These are phyloP conservation scores for Ascochyta lentis DNA, from an alignment of 2,329 filamentous ascomycete species.

Conservation along the genomic window DNA sequence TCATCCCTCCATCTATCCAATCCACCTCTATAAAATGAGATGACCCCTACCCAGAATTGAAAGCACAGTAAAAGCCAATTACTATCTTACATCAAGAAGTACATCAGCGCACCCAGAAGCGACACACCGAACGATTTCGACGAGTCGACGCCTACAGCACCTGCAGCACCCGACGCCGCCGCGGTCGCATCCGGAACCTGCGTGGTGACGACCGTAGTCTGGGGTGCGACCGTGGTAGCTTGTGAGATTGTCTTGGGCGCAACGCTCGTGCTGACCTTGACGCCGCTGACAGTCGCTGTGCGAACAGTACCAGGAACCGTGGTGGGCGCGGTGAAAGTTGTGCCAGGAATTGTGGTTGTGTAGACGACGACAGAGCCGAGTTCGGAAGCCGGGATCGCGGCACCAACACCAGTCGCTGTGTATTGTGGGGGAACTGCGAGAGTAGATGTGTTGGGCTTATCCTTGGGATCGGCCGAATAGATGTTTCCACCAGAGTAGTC, in stretches of 20 bases:
- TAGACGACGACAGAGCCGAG: slow-evolving; percentile 50
- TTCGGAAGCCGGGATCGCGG: slow-evolving; percentile 54
- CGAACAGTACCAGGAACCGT: slow-evolving; percentile 28
- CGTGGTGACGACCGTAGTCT: slow-evolving; percentile 29
- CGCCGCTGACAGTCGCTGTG: slow-evolving; percentile 26
- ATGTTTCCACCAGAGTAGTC: slow-evolving; percentile 56
- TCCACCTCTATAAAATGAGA: background rate
- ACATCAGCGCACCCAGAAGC: slow-evolving; percentile 35
- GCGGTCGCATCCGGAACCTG: slow-evolving; percentile 10
- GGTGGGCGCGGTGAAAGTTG: slow-evolving; percentile 34
- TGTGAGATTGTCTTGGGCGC: slow-evolving; percentile 29
- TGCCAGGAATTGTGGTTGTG: slow-evolving; percentile 42
- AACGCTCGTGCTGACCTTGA: slow-evolving; percentile 26
- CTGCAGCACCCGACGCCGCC: slow-evolving; percentile 19
- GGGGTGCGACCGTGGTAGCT: slow-evolving; percentile 32
- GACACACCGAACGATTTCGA: slow-evolving; percentile 33
- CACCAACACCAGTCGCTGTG: slow-evolving; percentile 55
- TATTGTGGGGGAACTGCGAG: slow-evolving; percentile 55
- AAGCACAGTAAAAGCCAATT: background rate
- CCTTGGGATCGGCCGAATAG: slow-evolving; percentile 47
- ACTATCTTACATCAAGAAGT: slow-evolving; percentile 14
- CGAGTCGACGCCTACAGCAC: slow-evolving; percentile 23
- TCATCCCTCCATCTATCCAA: slow-evolving; percentile 23
- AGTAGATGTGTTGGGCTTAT: slow-evolving; percentile 54
- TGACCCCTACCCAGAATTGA: background rate